Percentiles rank a stretch among this genome's conserved stretches.
These are phyloP conservation scores for Prunus salicina DNA, from an alignment of 306 rosid species.

Conservation along the genomic window DNA sequence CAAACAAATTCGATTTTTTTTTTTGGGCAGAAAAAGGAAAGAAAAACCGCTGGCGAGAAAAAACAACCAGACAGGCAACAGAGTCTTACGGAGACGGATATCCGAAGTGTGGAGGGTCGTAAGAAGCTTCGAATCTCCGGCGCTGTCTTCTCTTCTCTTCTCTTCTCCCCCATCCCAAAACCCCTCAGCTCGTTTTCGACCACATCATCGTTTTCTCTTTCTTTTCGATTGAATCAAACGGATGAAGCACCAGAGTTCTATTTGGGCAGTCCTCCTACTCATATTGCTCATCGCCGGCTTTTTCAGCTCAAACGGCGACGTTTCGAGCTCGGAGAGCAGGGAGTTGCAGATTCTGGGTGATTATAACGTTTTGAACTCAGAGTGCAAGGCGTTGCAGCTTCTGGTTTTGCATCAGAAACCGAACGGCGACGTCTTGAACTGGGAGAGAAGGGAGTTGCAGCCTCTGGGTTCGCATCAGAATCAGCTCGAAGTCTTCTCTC, in stretches of 20 bases:
- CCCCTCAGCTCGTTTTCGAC: neutral
- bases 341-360: neutral
- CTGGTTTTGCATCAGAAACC: neutral
- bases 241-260: slow-evolving; percentile 27
- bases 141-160: neutral
- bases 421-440: neutral
- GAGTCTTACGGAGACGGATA: slow-evolving; percentile 14
- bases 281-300: neutral
- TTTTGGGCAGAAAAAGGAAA: neutral
- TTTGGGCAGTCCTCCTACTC: neutral
- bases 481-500: slow-evolving; percentile 14
- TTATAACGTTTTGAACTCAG: neutral
- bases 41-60: neutral
- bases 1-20: neutral
- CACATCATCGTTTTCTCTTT: neutral
- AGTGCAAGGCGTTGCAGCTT: neutral
- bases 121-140: slow-evolving; percentile 39
- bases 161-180: neutral
- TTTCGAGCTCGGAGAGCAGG: neutral
- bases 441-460: slow-evolving; percentile 15
- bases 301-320: neutral
- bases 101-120: slow-evolving; percentile 23
- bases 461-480: neutral
- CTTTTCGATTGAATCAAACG: neutral
- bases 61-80: slow-evolving; percentile 1